Percentiles rank a stretch among this genome's conserved stretches.
These are phyloP conservation scores for Tulasnella sp. DNA, from an alignment of 768 basidiomycete genomes.

Conservation along the genomic window DNA sequence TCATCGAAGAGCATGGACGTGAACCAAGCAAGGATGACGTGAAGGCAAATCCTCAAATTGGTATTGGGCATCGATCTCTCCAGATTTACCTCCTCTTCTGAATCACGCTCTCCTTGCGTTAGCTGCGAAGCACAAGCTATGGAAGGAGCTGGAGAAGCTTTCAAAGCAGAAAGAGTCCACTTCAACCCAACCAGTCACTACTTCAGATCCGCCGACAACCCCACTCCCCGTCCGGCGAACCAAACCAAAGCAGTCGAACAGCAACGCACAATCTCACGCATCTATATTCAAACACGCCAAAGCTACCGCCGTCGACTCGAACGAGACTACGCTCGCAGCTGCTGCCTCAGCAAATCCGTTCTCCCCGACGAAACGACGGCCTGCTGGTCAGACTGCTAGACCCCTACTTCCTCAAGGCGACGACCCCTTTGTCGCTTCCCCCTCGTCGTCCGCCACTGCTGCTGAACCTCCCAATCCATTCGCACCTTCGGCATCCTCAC, in stretches of 20 bases:
- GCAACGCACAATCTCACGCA: not conserved
- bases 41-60: constrained; percentile 20
- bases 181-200: not conserved
- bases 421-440: not conserved
- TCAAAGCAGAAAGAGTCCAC: constrained; percentile 4
- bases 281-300: not conserved
- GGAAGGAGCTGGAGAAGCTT: constrained; percentile 12
- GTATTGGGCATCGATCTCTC: constrained; percentile 2
- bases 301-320: not conserved
- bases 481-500: not conserved
- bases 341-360: constrained; percentile 13
- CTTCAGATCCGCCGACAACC: not conserved
- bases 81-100: not conserved
- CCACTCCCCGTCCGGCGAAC: not conserved
- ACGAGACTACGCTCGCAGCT: not conserved
- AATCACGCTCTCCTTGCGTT: not conserved
- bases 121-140: constrained; percentile 23
- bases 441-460: not conserved
- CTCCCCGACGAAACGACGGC: constrained; percentile 11
- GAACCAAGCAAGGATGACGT: constrained; percentile 20
- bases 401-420: not conserved
- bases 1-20: constrained; percentile 20
- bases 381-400: not conserved
- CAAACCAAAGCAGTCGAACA: not conserved
- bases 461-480: constrained; percentile 10